A percentile compares a stretch with the other conserved stretches of the same genome.
These are phyloP conservation scores for Carpinus viminea DNA, from an alignment of 306 rosid species.

Conservation along the genomic window DNA sequence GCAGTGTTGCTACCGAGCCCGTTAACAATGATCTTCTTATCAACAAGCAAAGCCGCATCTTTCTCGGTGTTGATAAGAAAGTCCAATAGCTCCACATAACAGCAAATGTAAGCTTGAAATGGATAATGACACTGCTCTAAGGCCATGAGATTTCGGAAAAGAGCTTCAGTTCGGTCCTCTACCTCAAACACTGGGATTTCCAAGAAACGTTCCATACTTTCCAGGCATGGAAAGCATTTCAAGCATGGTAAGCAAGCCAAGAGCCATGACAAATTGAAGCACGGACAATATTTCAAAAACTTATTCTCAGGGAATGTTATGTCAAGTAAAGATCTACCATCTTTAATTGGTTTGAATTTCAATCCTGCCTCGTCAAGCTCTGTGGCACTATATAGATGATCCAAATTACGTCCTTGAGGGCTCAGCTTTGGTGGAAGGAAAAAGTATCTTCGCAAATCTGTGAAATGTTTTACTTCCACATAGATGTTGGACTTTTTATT, in stretches of 20 bases:
- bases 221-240: not conserved
- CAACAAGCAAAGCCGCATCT: conserved; percentile 29
- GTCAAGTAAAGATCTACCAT: not conserved
- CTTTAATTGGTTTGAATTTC: not conserved
- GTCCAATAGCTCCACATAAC: conserved; percentile 26
- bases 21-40: conserved; percentile 15
- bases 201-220: not conserved
- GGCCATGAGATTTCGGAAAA: conserved; percentile 30
- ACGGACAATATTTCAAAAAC: not conserved
- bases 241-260: conserved; percentile 7
- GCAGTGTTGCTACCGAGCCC: conserved; percentile 25
- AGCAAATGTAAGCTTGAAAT: conserved; percentile 11
- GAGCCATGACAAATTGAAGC: conserved; percentile 5
- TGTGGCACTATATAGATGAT: not conserved
- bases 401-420: not conserved
- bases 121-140: conserved; percentile 35
- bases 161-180: conserved; percentile 3
- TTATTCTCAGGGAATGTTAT: not conserved
- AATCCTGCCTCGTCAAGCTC: conserved; percentile 11
- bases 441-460: not conserved
- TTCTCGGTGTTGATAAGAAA: conserved; percentile 19
- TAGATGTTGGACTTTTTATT: too few species aligned
- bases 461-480: not conserved
- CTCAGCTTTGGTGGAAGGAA: not conserved
- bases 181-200: conserved; percentile 5